These are phyloP conservation scores for Leccinum sublutescens DNA, from an alignment of 768 basidiomycete genomes.

Conservation along the genomic window DNA sequence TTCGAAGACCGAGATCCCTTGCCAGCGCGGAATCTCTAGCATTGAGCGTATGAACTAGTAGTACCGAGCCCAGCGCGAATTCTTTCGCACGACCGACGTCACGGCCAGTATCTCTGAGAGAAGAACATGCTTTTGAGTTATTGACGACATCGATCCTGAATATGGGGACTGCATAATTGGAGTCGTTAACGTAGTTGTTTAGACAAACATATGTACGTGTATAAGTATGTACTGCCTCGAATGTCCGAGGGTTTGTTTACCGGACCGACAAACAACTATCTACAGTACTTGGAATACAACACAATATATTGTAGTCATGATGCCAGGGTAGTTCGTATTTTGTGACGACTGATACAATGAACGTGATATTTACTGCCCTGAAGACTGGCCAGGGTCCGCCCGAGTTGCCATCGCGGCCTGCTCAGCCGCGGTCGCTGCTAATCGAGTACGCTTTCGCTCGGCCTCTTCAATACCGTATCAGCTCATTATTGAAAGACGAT, in stretches of 20 bases:
- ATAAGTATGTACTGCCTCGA: background rate
- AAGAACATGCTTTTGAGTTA: slow-evolving; percentile 74
- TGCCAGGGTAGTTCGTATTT: slow-evolving; percentile 5
- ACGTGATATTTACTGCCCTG: slow-evolving; percentile 33
- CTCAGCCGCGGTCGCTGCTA: slow-evolving; percentile 89
- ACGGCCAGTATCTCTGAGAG: slow-evolving; percentile 90
- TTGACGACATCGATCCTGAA: slow-evolving; percentile 18
- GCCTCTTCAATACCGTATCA: slow-evolving; percentile 59
- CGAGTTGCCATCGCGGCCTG: slow-evolving; percentile 84
- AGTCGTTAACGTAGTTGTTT: background rate
- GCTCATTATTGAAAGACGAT: background rate
- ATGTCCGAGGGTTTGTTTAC: background rate
- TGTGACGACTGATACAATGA: slow-evolving; percentile 12
- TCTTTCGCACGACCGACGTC: slow-evolving; percentile 94
- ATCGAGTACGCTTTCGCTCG: slow-evolving; percentile 85
- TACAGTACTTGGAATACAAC: background rate
- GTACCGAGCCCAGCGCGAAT: slow-evolving; percentile 84
- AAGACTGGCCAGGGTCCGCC: slow-evolving; percentile 37
- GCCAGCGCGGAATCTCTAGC: slow-evolving; percentile 67
- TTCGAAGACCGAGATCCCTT: slow-evolving; percentile 69
- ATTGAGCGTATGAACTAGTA: slow-evolving; percentile 53
- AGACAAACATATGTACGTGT: background rate
- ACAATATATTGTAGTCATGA: background rate
- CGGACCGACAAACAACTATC: slow-evolving; percentile 25
- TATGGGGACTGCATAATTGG: slow-evolving; percentile 19